phyloP scores from a whole-genome alignment of 208 protist genomes.

The Wallacemonas sp. region DNA sequence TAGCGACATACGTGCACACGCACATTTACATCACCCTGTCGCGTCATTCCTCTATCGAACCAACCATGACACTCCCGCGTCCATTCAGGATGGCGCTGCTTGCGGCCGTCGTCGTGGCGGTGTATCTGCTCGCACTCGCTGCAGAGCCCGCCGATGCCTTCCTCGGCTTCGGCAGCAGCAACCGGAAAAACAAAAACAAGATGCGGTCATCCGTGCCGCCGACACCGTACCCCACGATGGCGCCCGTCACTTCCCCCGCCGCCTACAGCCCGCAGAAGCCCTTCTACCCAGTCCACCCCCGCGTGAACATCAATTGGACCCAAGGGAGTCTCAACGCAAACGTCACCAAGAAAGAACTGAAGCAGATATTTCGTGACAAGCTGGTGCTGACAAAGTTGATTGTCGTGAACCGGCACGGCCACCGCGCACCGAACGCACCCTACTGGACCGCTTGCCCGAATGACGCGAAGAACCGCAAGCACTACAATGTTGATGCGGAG shows the following conservation, averaged over 20 bases:
- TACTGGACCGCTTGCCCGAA: slow-evolving; percentile 76
- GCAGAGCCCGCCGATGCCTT: slow-evolving; percentile 6
- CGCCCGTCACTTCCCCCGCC: neutral
- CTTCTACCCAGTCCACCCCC: slow-evolving; percentile 30
- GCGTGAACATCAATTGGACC: slow-evolving; percentile 65
- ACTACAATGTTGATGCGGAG: slow-evolving; percentile 64
- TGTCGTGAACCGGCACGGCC: slow-evolving; percentile 78
- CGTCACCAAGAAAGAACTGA: slow-evolving; percentile 30
- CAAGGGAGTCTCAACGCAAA: slow-evolving; percentile 23
- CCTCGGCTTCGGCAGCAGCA: neutral
- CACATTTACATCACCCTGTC: slow-evolving; percentile 1
- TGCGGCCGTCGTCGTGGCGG: slow-evolving; percentile 1
- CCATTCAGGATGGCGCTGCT: neutral
- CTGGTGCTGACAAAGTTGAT: slow-evolving; percentile 75
- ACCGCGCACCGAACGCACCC: slow-evolving; percentile 73
- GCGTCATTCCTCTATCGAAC: neutral
- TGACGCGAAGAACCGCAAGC: slow-evolving; percentile 39
- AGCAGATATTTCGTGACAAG: slow-evolving; percentile 28
- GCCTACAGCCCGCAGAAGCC: neutral
- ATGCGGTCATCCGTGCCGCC: neutral
- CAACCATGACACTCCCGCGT: neutral
- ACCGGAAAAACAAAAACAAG: slow-evolving; percentile 1
- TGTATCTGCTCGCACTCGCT: slow-evolving; percentile 3
- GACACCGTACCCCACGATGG: slow-evolving; percentile 1
- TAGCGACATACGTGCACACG: neutral